Evolutionary conservation across 2,329 filamentous ascomycete species (phyloP).

Genomic region (Fusarium xyrophilum): DNA sequence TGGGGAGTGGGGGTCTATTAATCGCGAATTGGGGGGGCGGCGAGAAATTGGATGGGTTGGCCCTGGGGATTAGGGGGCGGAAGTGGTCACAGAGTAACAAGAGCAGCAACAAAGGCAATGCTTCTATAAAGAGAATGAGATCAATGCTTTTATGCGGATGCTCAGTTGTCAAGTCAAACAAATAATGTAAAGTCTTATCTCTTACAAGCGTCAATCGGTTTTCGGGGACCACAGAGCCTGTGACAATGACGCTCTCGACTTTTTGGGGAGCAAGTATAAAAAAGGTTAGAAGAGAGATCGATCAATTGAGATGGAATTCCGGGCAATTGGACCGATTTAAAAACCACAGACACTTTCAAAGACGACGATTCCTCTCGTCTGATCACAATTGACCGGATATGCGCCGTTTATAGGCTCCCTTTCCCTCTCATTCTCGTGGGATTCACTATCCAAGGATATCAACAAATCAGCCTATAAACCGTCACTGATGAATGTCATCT

Average conservation of each 20-base stretch:
- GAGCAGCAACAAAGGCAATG: background rate
- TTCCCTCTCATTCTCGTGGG: constrained; percentile 9
- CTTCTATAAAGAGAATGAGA: background rate
- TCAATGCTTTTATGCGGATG: background rate
- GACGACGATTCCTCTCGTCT: background rate
- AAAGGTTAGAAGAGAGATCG: background rate
- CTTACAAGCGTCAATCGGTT: constrained; percentile 2
- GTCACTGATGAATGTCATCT: constrained; percentile 25
- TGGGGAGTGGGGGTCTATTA: constrained; percentile 29
- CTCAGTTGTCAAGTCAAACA: background rate
- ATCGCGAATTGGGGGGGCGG: constrained; percentile 29
- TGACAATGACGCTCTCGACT: constrained; percentile 32
- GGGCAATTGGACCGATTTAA: constrained; percentile 16
- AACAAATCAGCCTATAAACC: constrained; percentile 31
- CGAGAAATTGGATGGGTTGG: constrained; percentile 34
- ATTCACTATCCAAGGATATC: constrained; percentile 1
- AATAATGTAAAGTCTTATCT: background rate
- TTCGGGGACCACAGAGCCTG: constrained; percentile 30
- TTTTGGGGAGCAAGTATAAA: background rate
- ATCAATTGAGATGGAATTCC: constrained; percentile 7
- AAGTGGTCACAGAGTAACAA: constrained; percentile 4
- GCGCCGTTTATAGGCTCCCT: constrained; percentile 26
- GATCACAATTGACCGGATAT: constrained; percentile 27
- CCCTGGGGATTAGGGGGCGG: constrained; percentile 16
- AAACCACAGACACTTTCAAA: constrained; percentile 3